phyloP scores from a whole-genome alignment of 1,139 yeast species.

The Saccharomyces hybrid region DNA sequence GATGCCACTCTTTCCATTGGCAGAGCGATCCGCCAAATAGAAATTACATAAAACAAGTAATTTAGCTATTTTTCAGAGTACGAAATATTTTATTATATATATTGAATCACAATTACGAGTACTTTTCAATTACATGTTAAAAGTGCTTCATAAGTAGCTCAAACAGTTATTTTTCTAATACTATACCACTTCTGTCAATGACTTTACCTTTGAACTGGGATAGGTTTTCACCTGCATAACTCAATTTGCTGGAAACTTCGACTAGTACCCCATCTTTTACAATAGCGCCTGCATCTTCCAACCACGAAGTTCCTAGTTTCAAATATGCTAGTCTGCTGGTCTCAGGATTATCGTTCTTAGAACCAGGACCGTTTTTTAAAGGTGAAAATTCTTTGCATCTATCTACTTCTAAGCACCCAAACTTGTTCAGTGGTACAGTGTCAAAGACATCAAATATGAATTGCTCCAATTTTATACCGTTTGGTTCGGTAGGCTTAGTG shows the following conservation, averaged over 20 bases:
- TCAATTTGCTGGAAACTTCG: constrained; percentile 71
- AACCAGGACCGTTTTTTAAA: constrained; percentile 82
- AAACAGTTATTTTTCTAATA: constrained; percentile 5
- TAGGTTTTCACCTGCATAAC: constrained; percentile 83
- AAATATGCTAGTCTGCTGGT: constrained; percentile 67
- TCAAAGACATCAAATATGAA: constrained; percentile 96
- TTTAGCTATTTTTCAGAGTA: neutral
- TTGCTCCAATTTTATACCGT: constrained; percentile 93
- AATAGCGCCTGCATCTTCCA: constrained; percentile 57
- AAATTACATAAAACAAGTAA: neutral
- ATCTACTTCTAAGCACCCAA: constrained; percentile 90
- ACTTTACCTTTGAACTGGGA: constrained; percentile 47
- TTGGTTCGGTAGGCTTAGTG: constrained; percentile 61
- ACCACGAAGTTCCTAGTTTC: constrained; percentile 71
- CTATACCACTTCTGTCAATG: constrained; percentile 32
- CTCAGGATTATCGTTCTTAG: constrained; percentile 75
- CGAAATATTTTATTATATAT: neutral
- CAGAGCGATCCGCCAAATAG: neutral
- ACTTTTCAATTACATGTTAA: neutral
- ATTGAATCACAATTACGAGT: neutral
- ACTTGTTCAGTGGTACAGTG: constrained; percentile 58
- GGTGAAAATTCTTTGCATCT: constrained; percentile 87
- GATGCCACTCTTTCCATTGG: neutral
- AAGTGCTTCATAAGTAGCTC: neutral
- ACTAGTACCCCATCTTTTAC: constrained; percentile 46